phyloP scores from a whole-genome alignment of 2,329 filamentous ascomycete genomes.

The Colletotrichum lindemuthianum region DNA sequence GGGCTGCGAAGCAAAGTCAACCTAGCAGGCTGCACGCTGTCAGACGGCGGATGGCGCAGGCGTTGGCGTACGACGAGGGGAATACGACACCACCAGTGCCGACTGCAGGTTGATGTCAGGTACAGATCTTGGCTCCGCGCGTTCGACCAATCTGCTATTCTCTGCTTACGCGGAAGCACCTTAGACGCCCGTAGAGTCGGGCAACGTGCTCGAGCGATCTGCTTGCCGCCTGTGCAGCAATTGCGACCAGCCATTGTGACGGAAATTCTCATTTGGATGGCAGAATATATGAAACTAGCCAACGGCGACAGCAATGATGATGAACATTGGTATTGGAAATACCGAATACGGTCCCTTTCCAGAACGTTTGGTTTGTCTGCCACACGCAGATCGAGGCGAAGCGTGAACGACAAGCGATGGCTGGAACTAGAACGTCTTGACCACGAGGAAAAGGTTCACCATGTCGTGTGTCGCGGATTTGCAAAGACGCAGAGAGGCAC shows the following conservation, averaged over 20 bases:
- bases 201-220: no score
- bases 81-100: neutral
- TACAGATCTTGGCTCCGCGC: constrained; percentile 26
- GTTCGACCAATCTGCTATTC: constrained; percentile 6
- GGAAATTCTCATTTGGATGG: no score
- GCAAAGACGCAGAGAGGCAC: constrained; percentile 5
- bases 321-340: no score
- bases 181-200: neutral
- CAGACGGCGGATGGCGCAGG: constrained; percentile 13
- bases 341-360: constrained; percentile 3
- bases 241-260: no score
- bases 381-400: neutral
- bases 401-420: constrained; percentile 7
- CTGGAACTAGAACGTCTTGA: neutral
- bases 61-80: neutral
- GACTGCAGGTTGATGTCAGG: constrained; percentile 29
- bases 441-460: neutral
- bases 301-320: no score
- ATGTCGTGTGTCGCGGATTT: neutral
- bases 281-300: no score
- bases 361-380: neutral
- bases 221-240: no score
- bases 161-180: no score
- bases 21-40: neutral
- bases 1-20: no score